Percentiles rank a stretch among this genome's conserved stretches.
phyloP scores from a whole-genome alignment of 2,329 filamentous ascomycete genomes.

The Curvularia verruculosa region DNA sequence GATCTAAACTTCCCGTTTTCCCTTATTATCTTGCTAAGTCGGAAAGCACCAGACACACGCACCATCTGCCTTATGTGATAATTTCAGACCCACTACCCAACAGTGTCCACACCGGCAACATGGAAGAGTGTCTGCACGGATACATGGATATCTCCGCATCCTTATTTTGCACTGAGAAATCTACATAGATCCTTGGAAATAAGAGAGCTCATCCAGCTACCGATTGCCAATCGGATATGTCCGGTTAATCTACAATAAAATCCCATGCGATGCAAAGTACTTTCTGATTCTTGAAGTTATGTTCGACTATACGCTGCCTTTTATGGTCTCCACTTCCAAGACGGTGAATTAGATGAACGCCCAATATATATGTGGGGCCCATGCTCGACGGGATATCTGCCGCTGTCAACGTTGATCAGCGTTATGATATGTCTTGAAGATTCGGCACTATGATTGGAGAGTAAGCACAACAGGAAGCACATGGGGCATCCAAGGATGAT shows the following conservation, averaged over 20 bases:
- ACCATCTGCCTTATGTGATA: background rate
- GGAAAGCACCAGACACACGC: background rate
- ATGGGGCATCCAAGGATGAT: conserved; percentile 10
- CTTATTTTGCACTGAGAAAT: background rate
- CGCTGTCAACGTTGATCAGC: conserved; percentile 25
- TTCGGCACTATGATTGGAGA: conserved; percentile 24
- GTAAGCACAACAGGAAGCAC: conserved; percentile 15
- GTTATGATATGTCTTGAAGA: conserved; percentile 20
- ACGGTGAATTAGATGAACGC: conserved; percentile 23
- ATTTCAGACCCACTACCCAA: background rate
- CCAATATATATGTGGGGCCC: conserved; percentile 27
- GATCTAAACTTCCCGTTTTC: background rate
- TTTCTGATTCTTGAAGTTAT: background rate
- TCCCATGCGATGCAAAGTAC: background rate
- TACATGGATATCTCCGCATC: background rate
- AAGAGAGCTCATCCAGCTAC: conserved; percentile 7
- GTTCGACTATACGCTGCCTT: conserved; percentile 9
- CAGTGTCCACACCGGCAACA: background rate
- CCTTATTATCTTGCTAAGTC: background rate
- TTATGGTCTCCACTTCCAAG: conserved; percentile 31
- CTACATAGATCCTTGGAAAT: background rate
- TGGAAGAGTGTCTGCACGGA: background rate
- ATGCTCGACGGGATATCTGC: conserved; percentile 22
- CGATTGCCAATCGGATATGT: background rate
- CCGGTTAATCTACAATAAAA: conserved; percentile 7